phyloP scores from a whole-genome alignment of 2,329 filamentous ascomycete genomes.

The Hansfordia pulvinata region DNA sequence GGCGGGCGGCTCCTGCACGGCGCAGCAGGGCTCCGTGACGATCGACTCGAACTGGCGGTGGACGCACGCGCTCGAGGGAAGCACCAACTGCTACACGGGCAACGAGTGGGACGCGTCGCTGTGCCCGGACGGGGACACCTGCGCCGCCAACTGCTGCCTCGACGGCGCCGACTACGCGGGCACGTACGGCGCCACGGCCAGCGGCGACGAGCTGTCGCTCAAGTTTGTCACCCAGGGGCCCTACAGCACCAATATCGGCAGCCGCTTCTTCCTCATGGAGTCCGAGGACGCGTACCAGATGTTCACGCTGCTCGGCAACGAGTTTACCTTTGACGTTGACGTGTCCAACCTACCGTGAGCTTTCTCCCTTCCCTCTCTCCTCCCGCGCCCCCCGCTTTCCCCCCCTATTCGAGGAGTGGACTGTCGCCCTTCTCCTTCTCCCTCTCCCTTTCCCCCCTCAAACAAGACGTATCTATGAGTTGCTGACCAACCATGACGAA shows the following conservation, averaged over 20 bases:
- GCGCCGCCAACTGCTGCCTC: constrained; percentile 28
- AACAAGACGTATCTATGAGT: too few relatives aligned
- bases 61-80: constrained; percentile 27
- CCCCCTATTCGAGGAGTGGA: too few relatives aligned
- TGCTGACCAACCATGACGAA: too few relatives aligned
- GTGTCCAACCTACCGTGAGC: constrained; percentile 47
- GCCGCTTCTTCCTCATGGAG: constrained; percentile 45
- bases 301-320: constrained; percentile 43
- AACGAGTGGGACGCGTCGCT: constrained; percentile 22
- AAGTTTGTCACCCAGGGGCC: constrained; percentile 37
- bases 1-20: constrained; percentile 25
- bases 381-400: too few relatives aligned
- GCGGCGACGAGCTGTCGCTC: constrained; percentile 30
- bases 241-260: constrained; percentile 24
- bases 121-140: constrained; percentile 24
- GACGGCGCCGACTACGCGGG: constrained; percentile 30
- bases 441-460: too few relatives aligned
- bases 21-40: constrained; percentile 28
- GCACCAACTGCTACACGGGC: constrained; percentile 35
- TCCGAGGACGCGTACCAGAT: constrained; percentile 41
- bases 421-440: too few relatives aligned
- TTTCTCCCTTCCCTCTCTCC: too few relatives aligned
- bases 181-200: constrained; percentile 33
- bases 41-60: constrained; percentile 41
- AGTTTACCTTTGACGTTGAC: constrained; percentile 53